Base-by-base conservation (phyloP, 768 basidiomycete genomes). In the Lepiota subincarnata region DNA sequence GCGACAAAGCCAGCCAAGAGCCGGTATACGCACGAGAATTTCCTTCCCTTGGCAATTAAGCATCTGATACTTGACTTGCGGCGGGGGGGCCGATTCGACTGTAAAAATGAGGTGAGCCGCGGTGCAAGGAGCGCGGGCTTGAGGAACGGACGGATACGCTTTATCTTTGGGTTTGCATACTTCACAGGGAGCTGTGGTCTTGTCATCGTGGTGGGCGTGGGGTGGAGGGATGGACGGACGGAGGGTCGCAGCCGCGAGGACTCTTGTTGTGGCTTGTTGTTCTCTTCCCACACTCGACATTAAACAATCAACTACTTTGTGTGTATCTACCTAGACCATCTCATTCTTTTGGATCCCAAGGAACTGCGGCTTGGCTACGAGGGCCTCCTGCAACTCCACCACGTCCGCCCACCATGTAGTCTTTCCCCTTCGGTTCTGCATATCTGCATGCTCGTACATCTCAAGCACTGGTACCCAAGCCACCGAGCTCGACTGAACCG, bases 61-160 rank as follows among this genome's bases (percentile, higher is more conserved):
- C 57, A 91, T 87, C 77, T 95, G 93, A 67, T 92, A 96, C 72
- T 96, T 96, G 43, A 95, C 92, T 38, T 80, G 75, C 35, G 87
- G 87, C 55, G 84, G 71, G 64, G 65, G 55, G 69, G 64, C 40
- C 57, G 50, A 51, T 31, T 58, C 46, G 46, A 59, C 48, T 46
- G 53, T 59, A 34, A 60, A 57, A 48, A 55, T 51, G 35, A n/a
- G 57, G 38, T 44, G 20, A 42, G 24, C 16, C 20, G 40, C 45
- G 52, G 36, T 35, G 40, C 47, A 37, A 41, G n/a, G 26, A 47
- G 36, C 6, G 38, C 50, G 43, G 22, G 19, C 68, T 76, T 53
- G 55, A 81, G 78, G 60, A 22, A 56, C 70, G 68, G 10, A 73
- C 70, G 10, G 37, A 46, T 53, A 38, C 31, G 24, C 50, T 70